Evolutionary conservation across 139 green algal genomes (phyloP), one percentile per base, ranked within the genome.

Genomic region (Chlamydomonas sp.): DNA sequence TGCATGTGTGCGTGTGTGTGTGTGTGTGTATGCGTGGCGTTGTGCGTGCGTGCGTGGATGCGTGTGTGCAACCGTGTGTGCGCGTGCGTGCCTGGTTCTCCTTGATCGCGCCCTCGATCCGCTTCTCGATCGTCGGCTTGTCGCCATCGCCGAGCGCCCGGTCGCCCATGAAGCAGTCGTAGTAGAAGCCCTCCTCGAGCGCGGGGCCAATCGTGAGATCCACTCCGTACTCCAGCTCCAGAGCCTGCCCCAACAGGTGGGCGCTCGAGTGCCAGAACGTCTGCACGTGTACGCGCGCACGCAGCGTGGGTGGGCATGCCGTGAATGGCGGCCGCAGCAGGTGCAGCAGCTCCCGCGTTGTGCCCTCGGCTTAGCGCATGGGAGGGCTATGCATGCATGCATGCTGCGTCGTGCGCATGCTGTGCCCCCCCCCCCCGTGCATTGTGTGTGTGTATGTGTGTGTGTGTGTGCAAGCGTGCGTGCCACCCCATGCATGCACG

Each of bases 121-220:
- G 78, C 73, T 90, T 90, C 73, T 95, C 78, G 49, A 98, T 86
- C 22, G 39, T 29, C 1, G 77, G 36, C 67, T 87, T 88, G 48
- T 97, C 87, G 3, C 70, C 68, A 0, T 95, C 87, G 3, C 62
- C 74, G 29, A 99, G 80, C 20, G 84, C 90, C 43, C 78, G 76
- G 48, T 93, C 88, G n/a, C 88, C 90, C 73, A 97, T 89, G 84
- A 83, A 97, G 79, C 90, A 97, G 76, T 98, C 94, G 72, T 98
- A 99, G 81, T 98, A 99, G 77, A 98, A 99, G 57, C 94, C 92
- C 74, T 96, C 91, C 75, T 98, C 92, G 48, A 97, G 84, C 1
- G 87, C 65, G 2, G 95, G 95, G 1, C 94, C 94, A 65, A 99
- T 97, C 30, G 93, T 98, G 43, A 99, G 84, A 70, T 97, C 84